Evolutionary conservation across 768 basidiomycete species (phyloP), one percentile per base, ranked within the genome.

Genomic region (Amylocystis lapponica): DNA sequence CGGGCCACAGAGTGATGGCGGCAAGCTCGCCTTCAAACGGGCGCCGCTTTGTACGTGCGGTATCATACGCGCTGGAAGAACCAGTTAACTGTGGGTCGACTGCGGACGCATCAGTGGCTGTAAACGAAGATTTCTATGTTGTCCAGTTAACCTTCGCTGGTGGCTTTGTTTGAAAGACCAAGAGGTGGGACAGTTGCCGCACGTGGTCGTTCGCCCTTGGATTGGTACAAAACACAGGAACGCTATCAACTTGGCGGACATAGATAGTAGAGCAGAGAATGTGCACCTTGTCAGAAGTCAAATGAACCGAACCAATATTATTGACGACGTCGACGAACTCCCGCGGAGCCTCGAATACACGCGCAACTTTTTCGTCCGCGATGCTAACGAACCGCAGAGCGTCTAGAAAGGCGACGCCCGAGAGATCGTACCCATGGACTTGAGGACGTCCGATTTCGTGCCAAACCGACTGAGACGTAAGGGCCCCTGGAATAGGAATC

Each of bases 311-410:
- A 34, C 55, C 73, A 43, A 81, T 70, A 36, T 54, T 65, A 43
- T 75, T 70, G n/a, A 83, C 58, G 10, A 76, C 65, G 23, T 79
- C 70, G 2, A 94, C 76, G 54, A 98, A 98, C 4, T 75, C 74
- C 16, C 72, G 73, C 5, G 96, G 88, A 8, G 94, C 93, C 57
- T 93, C 92, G 49, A 99, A 99, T 0, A 97, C 79, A 31, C 96
- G 79, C 11, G 81, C 79, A 10, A 98, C 92, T 63, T 98, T 98
- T 64, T 99, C 96, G 55, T 99, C 96, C 9, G 93, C 92, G 35
- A 92, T 83, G 52, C 89, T 94, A 16, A 83, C 84, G 58, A 97
- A 95, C 23, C 76, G 80, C 35, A 92, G 67, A 0, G 84, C 69
- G 45, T 76, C 73, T 35, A 95, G 71, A 61, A 91, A 94, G 3